Base-by-base conservation (phyloP, 2,329 filamentous ascomycete genomes). In the Cladosporium cucumerinum region DNA sequence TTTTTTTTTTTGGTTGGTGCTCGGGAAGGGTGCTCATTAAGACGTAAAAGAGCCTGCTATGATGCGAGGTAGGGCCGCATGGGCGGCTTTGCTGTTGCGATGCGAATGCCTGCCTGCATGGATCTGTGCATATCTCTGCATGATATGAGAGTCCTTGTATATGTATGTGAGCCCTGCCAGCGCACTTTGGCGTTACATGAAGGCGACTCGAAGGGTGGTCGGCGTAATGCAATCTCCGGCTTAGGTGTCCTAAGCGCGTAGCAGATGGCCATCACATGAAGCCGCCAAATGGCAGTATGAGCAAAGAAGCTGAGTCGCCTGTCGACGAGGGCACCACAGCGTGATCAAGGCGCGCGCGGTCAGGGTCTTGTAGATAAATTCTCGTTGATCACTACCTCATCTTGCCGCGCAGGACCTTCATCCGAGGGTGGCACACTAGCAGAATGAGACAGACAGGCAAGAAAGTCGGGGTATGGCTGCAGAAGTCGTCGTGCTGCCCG, bases 351-450 rank as follows among this genome's bases (percentile, higher is more conserved):
- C 48, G 52, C 49, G 14, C 23, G 28, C 28, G 18, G 39, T 61
- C 43, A 62, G 48, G 60, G 60, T 52, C 48, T 21, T 26, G 6
- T n/a, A 34, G 34, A 51, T 30, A 61, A 57, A 61, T 52, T 61
- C 59, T 61, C 26, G 60, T 55, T 62, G 60, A 62, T 62, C 60
- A 55, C 60, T 62, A 55, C 60, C 60, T 62, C 60, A 62, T 62
- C 32, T 39, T 58, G 48, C 34, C 52, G 48, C 59, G 48, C 59
- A 61, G 59, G 59, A 61, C 54, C 59, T 62, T 62, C 60, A 30
- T 34, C 34, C 60, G 49, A n/a, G 48, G 58, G 46, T 39, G 59
- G 39, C 39, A 36, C 59, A 48, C 59, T 52, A 61, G n/a, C n/a
- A 21, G n/a, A 18, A 21, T 46, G 39, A 46, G 39, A 46, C 39